Evolutionary conservation across 306 rosid species (phyloP), one percentile per base, ranked within the genome.

Genomic region (Fagus sylvatica): DNA sequence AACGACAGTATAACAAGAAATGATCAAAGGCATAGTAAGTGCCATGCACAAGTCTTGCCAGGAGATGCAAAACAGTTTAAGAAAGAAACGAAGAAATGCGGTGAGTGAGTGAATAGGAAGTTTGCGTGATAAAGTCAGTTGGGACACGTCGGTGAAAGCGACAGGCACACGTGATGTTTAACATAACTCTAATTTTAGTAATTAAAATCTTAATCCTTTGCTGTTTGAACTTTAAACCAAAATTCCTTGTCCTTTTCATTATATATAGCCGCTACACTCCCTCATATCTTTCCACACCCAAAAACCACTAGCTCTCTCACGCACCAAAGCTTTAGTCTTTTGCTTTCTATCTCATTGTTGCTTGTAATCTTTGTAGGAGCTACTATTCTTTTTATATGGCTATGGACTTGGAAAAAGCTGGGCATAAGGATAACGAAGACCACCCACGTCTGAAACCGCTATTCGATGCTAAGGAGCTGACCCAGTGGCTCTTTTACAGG

Each of bases 401-500:
- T 0, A 87, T 87, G 67, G 88, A 85, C 71, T 54, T 74, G 73
- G 98, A 88, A 39, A 91, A 84, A 28, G 65, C 91, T 22, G 28
- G 28, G 28, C 28, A 22, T 22, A 92, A 89, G 87, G 97, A 94
- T 87, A 92, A 89, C 89, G 4, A 46, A 12, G 90, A 87, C 1
- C 97, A 94, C 86, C 97, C 98, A 46, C 95, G 97, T 12, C 92
- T 97, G 3, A 87, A 91, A 2, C 90, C 96, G 0, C 84, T 95
- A 70, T 28, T 92, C 61, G 96, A 86, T 54, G 53, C 78, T 0
- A 89, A 46, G 55, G 98, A 95, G 89, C 85, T 95, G 12, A 42
- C 77, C 1, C 88, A 86, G 55, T 95, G 98, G 98, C 89, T 97
- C 67, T 92, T 95, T 16, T 92, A 92, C 84, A 86, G 97, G 76